Conservation (phyloP, 2,329 filamentous ascomycete species). For the Exophiala calicioides region DNA sequence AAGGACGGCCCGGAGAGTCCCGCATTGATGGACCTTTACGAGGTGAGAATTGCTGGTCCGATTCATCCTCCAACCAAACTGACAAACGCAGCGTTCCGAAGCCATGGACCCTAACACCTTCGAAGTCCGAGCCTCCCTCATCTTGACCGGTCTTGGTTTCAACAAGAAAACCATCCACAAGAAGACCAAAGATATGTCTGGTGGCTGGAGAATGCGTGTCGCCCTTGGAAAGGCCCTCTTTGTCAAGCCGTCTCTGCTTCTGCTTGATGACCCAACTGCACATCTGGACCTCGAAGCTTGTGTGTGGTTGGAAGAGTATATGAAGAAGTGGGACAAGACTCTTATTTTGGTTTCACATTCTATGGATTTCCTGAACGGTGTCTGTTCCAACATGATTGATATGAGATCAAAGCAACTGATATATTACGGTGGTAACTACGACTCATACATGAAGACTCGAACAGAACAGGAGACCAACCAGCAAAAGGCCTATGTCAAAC, state of each 20-base stretch:
- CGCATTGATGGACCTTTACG: conserved; percentile 89
- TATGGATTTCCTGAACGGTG: conserved; percentile 98
- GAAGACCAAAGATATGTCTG: conserved; percentile 99
- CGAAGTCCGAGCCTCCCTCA: conserved; percentile 89
- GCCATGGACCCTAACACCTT: conserved; percentile 98
- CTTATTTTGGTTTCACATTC: conserved; percentile 96
- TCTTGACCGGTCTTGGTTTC: conserved; percentile 97
- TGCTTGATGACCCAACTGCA: conserved; percentile 97
- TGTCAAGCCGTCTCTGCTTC: conserved; percentile 91
- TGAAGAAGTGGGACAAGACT: conserved; percentile 99
- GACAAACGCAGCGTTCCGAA: conserved; percentile 77
- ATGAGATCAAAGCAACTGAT: conserved; percentile 86
- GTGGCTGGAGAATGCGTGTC: conserved; percentile 99
- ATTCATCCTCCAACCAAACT: conserved; percentile 23
- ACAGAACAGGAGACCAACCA: conserved; percentile 95
- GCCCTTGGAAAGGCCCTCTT: conserved; percentile 96
- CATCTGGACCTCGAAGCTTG: conserved; percentile 99
- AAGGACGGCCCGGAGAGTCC: conserved; percentile 89
- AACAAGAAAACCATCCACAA: conserved; percentile 98
- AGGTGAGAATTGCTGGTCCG: conserved; percentile 61
- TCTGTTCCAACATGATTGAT: conserved; percentile 97
- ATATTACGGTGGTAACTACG: conserved; percentile 99
- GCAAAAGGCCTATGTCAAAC: conserved; percentile 98
- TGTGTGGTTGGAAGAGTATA: conserved; percentile 98
- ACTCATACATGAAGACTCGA: conserved; percentile 94